Evolutionary conservation across 805 yeast species (phyloP).

Genomic region (Isabelozyma rhagii): DNA sequence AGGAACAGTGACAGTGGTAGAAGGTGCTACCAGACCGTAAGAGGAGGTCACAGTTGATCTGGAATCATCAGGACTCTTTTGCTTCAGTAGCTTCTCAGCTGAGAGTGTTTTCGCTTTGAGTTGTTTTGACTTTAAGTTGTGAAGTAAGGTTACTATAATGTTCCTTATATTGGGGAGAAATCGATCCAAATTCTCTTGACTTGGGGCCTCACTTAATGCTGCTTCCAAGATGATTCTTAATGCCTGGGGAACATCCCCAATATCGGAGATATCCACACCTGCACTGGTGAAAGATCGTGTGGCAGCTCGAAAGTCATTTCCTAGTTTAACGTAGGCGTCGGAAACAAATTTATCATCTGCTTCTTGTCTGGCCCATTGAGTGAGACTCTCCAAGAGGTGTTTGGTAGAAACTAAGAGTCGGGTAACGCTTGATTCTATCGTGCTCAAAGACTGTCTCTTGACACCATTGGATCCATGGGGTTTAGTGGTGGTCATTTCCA

Average conservation of each 20-base stretch:
- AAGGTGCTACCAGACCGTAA: neutral
- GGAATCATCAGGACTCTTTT: neutral
- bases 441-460: constrained; percentile 29
- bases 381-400: constrained; percentile 77
- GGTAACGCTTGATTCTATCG: constrained; percentile 77
- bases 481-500: neutral
- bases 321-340: constrained; percentile 85
- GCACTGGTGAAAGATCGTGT: constrained; percentile 74
- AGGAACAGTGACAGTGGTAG: neutral
- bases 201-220: constrained; percentile 80
- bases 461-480: neutral
- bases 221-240: constrained; percentile 78
- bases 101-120: constrained; percentile 43
- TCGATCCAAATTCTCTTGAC: constrained; percentile 74
- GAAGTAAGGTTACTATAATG: constrained; percentile 76
- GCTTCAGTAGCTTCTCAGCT: constrained; percentile 11
- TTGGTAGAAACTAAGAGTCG: constrained; percentile 83
- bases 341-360: constrained; percentile 84
- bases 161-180: constrained; percentile 83
- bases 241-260: constrained; percentile 87
- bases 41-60: neutral
- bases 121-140: constrained; percentile 79
- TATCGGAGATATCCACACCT: constrained; percentile 76
- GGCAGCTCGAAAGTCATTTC: constrained; percentile 88
- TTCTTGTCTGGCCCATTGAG: constrained; percentile 84